These are phyloP conservation scores for Penicillium herquei DNA, from an alignment of 495 filamentous ascomycete genomes.

Conservation along the genomic window DNA sequence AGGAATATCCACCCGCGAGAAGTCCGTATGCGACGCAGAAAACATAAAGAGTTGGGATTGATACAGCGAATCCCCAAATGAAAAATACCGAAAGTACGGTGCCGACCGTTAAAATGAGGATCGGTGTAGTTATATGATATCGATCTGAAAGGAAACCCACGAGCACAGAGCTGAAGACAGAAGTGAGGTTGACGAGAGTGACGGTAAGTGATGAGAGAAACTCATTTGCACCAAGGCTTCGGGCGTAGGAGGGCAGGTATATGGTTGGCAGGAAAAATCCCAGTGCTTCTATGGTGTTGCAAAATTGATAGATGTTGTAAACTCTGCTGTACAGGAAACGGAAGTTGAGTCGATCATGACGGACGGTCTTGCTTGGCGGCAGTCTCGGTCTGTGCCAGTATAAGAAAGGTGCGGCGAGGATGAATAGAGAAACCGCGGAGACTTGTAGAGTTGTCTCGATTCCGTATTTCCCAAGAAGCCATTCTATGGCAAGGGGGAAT, in stretches of 20 bases:
- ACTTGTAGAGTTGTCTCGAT: slow-evolving; percentile 46
- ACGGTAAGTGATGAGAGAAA: slow-evolving; percentile 43
- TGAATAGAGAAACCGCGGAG: slow-evolving; percentile 46
- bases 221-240: slow-evolving; percentile 33
- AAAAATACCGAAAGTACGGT: slow-evolving; percentile 56
- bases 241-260: slow-evolving; percentile 39
- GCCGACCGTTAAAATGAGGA: slow-evolving; percentile 54
- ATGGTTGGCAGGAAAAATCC: slow-evolving; percentile 43
- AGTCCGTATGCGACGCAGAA: slow-evolving; percentile 64
- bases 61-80: slow-evolving; percentile 55
- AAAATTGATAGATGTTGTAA: slow-evolving; percentile 51
- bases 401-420: slow-evolving; percentile 50
- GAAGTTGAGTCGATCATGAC: slow-evolving; percentile 29
- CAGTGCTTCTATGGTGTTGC: slow-evolving; percentile 52
- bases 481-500: slow-evolving; percentile 48
- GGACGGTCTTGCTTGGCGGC: slow-evolving; percentile 21
- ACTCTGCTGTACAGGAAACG: slow-evolving; percentile 41
- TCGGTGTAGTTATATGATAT: slow-evolving; percentile 54
- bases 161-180: slow-evolving; percentile 51
- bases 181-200: slow-evolving; percentile 49
- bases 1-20: slow-evolving; percentile 56
- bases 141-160: slow-evolving; percentile 57
- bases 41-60: slow-evolving; percentile 23
- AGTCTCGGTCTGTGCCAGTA: slow-evolving; percentile 54
- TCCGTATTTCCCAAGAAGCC: slow-evolving; percentile 48